These are phyloP conservation scores for Claviceps paspali DNA, from an alignment of 2,329 filamentous ascomycete species.

Conservation along the genomic window DNA sequence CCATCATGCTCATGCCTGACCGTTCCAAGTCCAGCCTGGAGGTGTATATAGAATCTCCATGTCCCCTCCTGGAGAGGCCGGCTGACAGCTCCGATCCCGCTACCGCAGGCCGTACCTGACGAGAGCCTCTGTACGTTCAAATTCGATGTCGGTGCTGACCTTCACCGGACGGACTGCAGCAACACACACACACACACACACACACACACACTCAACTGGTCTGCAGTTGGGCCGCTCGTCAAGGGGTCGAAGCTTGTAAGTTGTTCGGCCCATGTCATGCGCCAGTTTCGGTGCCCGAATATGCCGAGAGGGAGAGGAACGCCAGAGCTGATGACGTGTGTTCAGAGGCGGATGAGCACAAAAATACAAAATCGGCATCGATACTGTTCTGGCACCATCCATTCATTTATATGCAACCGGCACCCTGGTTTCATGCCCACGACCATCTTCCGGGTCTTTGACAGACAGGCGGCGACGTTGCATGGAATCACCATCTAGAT, in stretches of 20 bases:
- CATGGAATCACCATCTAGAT: no score
- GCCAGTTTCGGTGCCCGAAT: neutral
- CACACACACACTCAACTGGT: no score
- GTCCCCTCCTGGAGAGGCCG: neutral
- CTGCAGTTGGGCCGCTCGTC: no score
- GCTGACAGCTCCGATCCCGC: neutral
- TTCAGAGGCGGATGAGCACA: no score
- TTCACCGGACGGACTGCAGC: neutral
- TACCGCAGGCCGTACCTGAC: slow-evolving; percentile 6
- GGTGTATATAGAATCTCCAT: slow-evolving; percentile 4
- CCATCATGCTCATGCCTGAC: neutral
- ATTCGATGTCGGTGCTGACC: no score
- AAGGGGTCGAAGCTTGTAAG: neutral
- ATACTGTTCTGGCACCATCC: no score
- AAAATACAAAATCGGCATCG: no score
- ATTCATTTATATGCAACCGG: no score
- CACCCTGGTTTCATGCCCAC: no score
- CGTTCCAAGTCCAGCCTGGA: neutral
- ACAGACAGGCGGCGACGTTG: no score
- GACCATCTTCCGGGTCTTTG: no score
- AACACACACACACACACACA: no score
- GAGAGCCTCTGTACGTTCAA: neutral
- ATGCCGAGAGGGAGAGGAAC: neutral
- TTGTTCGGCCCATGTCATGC: neutral
- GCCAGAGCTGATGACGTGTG: neutral